Evolutionary conservation across 176 grass and related monocot species (phyloP).

Genomic region (Oryza coarctata): DNA sequence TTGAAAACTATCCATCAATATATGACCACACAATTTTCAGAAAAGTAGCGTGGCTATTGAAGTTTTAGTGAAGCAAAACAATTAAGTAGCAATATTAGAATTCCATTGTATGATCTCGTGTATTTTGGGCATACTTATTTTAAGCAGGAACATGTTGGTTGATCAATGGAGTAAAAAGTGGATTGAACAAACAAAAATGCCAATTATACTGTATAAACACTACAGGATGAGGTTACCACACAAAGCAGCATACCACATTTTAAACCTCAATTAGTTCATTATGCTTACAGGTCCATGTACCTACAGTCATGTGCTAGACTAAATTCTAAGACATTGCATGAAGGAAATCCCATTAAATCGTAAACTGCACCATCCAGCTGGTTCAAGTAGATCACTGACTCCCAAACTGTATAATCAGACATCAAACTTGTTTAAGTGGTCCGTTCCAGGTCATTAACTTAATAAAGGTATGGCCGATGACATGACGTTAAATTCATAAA

Average conservation of each 20-base stretch:
- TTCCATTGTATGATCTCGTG: neutral
- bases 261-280: neutral
- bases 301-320: neutral
- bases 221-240: neutral
- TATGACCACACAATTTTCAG: neutral
- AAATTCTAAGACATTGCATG: constrained; percentile 3
- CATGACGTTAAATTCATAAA: neutral
- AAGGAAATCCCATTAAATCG: constrained; percentile 10
- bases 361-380: neutral
- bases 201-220: neutral
- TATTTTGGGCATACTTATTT: constrained; percentile 5
- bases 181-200: neutral
- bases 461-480: neutral
- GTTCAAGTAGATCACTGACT: neutral
- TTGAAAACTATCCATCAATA: constrained; percentile 35
- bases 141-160: neutral
- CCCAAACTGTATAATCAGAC: constrained; percentile 3
- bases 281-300: neutral
- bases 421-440: neutral
- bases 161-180: neutral
- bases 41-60: neutral
- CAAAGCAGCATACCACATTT: neutral
- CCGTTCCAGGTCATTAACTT: neutral
- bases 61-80: constrained; percentile 10
- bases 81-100: neutral